Percentiles rank a stretch among this genome's conserved stretches.
These are phyloP conservation scores for Pichia californica DNA, from an alignment of 805 yeast genomes.

Conservation along the genomic window DNA sequence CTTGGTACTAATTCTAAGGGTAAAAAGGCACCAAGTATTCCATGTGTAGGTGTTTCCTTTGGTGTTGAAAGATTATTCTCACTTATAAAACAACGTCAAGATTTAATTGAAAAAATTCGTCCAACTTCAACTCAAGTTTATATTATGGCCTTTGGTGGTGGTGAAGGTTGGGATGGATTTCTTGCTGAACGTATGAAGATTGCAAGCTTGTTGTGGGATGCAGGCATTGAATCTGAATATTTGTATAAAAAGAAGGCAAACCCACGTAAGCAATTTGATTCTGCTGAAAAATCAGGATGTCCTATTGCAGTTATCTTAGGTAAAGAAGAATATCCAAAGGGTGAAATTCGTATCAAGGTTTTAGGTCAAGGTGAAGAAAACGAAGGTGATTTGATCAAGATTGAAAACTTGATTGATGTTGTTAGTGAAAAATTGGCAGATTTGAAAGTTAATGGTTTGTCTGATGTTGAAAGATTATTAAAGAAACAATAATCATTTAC, in stretches of 20 bases:
- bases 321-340: conserved; percentile 83
- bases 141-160: conserved; percentile 98
- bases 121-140: conserved; percentile 88
- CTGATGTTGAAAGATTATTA: conserved; percentile 58
- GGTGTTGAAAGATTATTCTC: conserved; percentile 96
- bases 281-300: conserved; percentile 93
- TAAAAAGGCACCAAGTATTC: conserved; percentile 65
- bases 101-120: conserved; percentile 57
- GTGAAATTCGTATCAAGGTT: conserved; percentile 77
- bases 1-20: conserved; percentile 71
- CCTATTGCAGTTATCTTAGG: conserved; percentile 89
- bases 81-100: conserved; percentile 70
- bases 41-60: conserved; percentile 95
- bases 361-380: conserved; percentile 78
- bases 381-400: conserved; percentile 70
- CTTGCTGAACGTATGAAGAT: conserved; percentile 86
- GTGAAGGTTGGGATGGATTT: conserved; percentile 92
- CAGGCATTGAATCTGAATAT: conserved; percentile 86
- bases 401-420: conserved; percentile 51
- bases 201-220: conserved; percentile 77
- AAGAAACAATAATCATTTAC: conserved; percentile 22
- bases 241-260: conserved; percentile 91
- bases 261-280: conserved; percentile 93
- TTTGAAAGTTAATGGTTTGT: conserved; percentile 46
- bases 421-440: conserved; percentile 34